phyloP scores from a whole-genome alignment of 2,329 filamentous ascomycete genomes.

The Huntiella omanensis region DNA sequence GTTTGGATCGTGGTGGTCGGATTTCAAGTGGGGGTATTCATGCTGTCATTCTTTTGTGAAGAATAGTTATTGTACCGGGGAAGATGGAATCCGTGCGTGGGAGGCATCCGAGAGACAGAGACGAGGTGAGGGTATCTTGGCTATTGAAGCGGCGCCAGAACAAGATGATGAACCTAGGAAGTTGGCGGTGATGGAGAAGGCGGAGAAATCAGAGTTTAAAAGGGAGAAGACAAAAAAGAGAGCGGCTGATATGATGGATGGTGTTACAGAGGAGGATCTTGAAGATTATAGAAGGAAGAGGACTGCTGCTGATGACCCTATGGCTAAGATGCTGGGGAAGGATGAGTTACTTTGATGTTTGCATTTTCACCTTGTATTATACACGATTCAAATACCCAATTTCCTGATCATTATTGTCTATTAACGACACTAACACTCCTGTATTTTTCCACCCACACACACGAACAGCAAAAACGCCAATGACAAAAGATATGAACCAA shows the following conservation, averaged over 20 bases:
- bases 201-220: conserved; percentile 16
- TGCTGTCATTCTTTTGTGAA: conserved; percentile 89
- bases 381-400: background rate
- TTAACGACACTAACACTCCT: background rate
- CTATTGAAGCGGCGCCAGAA: conserved; percentile 17
- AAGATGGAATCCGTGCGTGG: conserved; percentile 65
- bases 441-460: background rate
- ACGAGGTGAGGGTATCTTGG: conserved; percentile 22
- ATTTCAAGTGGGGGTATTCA: conserved; percentile 88
- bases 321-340: conserved; percentile 63
- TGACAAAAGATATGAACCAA: background rate
- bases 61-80: conserved; percentile 94
- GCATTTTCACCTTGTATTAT: background rate
- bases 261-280: conserved; percentile 65
- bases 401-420: background rate
- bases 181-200: conserved; percentile 13
- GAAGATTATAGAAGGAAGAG: conserved; percentile 68
- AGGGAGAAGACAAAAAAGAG: conserved; percentile 34
- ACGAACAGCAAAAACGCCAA: background rate
- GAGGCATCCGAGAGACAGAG: conserved; percentile 51
- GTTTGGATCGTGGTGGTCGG: conserved; percentile 95
- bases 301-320: conserved; percentile 60
- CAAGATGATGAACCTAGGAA: conserved; percentile 17
- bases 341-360: conserved; percentile 36
- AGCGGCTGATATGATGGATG: conserved; percentile 59